Evolutionary conservation across 2,329 filamentous ascomycete species (phyloP).

Genomic region (Claviceps capensis): DNA sequence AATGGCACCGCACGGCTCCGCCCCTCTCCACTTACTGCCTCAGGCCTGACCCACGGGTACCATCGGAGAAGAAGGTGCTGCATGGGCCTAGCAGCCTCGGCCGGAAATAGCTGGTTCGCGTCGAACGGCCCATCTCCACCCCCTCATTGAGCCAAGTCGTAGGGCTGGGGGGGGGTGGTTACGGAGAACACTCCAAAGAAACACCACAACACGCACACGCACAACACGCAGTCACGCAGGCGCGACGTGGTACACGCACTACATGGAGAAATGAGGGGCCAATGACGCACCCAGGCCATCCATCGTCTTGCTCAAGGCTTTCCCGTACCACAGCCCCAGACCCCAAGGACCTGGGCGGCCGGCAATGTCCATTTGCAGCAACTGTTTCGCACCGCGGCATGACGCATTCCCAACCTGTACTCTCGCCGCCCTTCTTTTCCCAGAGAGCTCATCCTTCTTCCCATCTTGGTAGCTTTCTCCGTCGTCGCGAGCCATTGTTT

Average conservation of each 20-base stretch:
- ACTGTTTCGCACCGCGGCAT: background rate
- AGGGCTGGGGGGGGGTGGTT: conserved; percentile 2
- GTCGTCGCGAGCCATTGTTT: too few relatives aligned
- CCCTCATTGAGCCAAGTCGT: background rate
- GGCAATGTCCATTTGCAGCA: background rate
- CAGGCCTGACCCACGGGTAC: too few relatives aligned
- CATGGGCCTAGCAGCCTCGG: background rate
- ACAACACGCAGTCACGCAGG: too few relatives aligned
- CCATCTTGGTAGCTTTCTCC: too few relatives aligned
- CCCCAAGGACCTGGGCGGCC: background rate
- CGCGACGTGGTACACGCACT: background rate
- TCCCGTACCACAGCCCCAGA: background rate
- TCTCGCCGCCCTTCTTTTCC: too few relatives aligned
- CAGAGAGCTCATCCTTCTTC: too few relatives aligned
- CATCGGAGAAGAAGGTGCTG: too few relatives aligned
- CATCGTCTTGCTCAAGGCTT: background rate
- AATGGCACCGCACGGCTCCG: too few relatives aligned
- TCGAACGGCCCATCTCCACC: background rate
- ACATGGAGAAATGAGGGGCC: background rate
- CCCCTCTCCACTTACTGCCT: background rate
- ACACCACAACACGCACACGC: too few relatives aligned
- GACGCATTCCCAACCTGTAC: background rate
- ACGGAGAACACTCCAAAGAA: too few relatives aligned
- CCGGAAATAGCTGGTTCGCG: conserved; percentile 7
- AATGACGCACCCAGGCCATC: conserved; percentile 1